phyloP scores from a whole-genome alignment of 2,329 filamentous ascomycete species.

The Emmonsiellopsis sp. region DNA sequence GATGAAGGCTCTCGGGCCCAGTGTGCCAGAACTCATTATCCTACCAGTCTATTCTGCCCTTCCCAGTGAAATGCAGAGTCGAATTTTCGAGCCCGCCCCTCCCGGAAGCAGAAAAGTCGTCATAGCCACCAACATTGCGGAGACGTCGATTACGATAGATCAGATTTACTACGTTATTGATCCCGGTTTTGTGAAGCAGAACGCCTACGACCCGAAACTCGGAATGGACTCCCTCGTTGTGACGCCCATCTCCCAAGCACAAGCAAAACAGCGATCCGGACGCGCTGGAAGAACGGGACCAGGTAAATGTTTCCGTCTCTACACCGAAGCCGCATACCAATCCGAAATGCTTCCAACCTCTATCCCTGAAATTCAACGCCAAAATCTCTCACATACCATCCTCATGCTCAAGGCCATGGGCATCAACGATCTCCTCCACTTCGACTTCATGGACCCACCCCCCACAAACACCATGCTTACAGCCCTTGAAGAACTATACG shows the following conservation, averaged over 20 bases:
- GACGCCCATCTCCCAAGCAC: constrained; percentile 91
- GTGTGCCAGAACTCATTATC: constrained; percentile 84
- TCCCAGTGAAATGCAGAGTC: constrained; percentile 85
- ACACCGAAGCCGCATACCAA: constrained; percentile 91
- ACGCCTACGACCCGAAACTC: constrained; percentile 90
- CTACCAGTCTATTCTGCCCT: constrained; percentile 93
- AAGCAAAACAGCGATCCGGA: constrained; percentile 88
- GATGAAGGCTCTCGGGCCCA: constrained; percentile 89
- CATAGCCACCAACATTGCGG: constrained; percentile 96
- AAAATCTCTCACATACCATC: constrained; percentile 87
- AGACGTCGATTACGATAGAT: constrained; percentile 96
- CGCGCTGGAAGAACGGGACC: constrained; percentile 90
- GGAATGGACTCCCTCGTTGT: constrained; percentile 97
- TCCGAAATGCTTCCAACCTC: constrained; percentile 95
- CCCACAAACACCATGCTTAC: constrained; percentile 97
- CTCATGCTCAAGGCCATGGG: constrained; percentile 99
- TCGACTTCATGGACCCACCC: constrained; percentile 98
- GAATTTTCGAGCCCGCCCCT: constrained; percentile 89
- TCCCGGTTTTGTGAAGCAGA: constrained; percentile 95
- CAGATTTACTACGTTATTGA: constrained; percentile 97
- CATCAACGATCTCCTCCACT: constrained; percentile 93
- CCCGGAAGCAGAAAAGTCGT: constrained; percentile 83
- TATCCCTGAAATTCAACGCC: constrained; percentile 91
- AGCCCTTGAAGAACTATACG: constrained; percentile 89
- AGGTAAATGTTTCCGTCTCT: constrained; percentile 90